Conservation (phyloP, 129 eudicot species). For the Helichrysum umbraculigerum region DNA sequence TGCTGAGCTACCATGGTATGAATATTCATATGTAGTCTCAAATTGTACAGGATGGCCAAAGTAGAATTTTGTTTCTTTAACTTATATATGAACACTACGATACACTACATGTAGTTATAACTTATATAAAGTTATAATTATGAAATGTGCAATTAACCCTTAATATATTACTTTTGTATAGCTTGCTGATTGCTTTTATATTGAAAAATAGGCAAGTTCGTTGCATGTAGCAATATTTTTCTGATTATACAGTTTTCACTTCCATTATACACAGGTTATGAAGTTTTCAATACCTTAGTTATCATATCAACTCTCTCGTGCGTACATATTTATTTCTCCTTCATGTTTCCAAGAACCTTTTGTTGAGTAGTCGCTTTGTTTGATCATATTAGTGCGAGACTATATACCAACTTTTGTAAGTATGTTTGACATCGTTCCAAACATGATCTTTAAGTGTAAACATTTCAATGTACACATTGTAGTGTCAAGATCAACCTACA, state of each 20-base stretch:
- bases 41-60: conserved; percentile 42
- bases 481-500: not conserved
- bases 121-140: conserved; percentile 16
- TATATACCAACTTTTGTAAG: not conserved
- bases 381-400: not conserved
- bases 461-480: not conserved
- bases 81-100: conserved; percentile 5
- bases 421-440: not conserved
- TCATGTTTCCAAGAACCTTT: not conserved
- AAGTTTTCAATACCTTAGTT: not conserved
- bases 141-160: conserved; percentile 18
- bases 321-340: not conserved
- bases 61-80: conserved; percentile 26
- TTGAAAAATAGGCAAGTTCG: not conserved
- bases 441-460: too few species aligned
- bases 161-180: conserved; percentile 3
- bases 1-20: conserved; percentile 10
- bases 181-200: not conserved
- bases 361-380: not conserved
- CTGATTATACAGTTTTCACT: not conserved
- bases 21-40: conserved; percentile 24
- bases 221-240: not conserved
- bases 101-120: conserved; percentile 25
- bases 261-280: not conserved
- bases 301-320: not conserved